phyloP scores from a whole-genome alignment of 495 filamentous ascomycete genomes.

The Letharia columbiana region DNA sequence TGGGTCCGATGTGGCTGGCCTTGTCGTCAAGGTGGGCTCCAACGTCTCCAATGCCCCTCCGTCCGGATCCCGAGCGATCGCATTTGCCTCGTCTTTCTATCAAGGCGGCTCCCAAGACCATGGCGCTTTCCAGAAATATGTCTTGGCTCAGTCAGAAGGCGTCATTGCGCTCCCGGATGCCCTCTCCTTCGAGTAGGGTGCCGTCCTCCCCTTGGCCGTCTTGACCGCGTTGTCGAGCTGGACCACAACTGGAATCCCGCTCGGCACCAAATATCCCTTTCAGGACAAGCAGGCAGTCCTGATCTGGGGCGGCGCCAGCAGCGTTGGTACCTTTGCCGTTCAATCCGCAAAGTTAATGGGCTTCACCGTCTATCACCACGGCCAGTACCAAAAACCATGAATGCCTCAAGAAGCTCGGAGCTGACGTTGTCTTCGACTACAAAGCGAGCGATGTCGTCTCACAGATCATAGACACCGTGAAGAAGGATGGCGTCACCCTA shows the following conservation, averaged over 20 bases:
- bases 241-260: constrained; percentile 9
- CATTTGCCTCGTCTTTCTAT: constrained; percentile 13
- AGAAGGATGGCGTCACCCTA: constrained; percentile 10
- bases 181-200: constrained; percentile 35
- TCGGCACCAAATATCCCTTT: constrained; percentile 14
- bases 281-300: constrained; percentile 25
- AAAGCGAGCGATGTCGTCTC: constrained; percentile 24
- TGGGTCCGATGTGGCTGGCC: constrained; percentile 37
- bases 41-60: constrained; percentile 30
- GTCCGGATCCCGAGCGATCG: constrained; percentile 34
- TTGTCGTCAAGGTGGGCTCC: constrained; percentile 33
- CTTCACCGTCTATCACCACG: constrained; percentile 29
- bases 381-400: constrained; percentile 30
- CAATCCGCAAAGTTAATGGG: constrained; percentile 32
- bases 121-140: constrained; percentile 30
- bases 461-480: constrained; percentile 28
- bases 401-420: constrained; percentile 30
- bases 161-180: constrained; percentile 31
- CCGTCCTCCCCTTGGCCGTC: constrained; percentile 33
- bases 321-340: constrained; percentile 31
- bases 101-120: background rate
- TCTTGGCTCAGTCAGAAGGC: constrained; percentile 22
- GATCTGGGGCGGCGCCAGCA: constrained; percentile 33
- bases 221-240: constrained; percentile 12
- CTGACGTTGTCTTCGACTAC: constrained; percentile 30